Evolutionary conservation across 352 stramenopile genomes (phyloP).

Genomic region (Phytophthora multivora): DNA sequence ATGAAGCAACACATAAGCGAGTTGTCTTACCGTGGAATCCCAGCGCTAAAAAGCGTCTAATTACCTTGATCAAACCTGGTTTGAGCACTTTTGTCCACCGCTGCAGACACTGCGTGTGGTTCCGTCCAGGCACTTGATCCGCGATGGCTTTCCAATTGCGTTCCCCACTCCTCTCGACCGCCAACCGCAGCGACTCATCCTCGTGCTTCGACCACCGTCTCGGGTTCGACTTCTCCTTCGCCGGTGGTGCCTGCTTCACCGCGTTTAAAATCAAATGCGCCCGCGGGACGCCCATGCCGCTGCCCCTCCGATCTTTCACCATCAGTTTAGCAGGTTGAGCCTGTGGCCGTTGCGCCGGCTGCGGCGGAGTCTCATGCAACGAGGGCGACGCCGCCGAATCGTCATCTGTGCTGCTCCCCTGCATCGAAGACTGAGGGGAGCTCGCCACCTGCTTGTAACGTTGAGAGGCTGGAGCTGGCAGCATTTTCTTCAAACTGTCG

Average conservation of each 20-base stretch:
- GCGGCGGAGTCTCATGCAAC: constrained; percentile 10
- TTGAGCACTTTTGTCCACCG: constrained; percentile 94
- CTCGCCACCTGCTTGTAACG: constrained; percentile 56
- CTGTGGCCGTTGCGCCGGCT: constrained; percentile 33
- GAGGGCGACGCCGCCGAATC: constrained; percentile 31
- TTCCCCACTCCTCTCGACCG: constrained; percentile 85
- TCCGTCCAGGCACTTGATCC: constrained; percentile 88
- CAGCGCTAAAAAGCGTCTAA: too few relatives aligned
- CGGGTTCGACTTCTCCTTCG: constrained; percentile 88
- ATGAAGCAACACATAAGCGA: constrained; percentile 7
- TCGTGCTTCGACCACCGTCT: constrained; percentile 84
- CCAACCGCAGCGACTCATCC: constrained; percentile 82
- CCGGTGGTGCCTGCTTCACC: constrained; percentile 76
- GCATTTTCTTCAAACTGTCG: constrained; percentile 82
- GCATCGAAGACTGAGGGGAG: constrained; percentile 24
- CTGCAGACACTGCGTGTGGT: constrained; percentile 94
- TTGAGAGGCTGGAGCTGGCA: constrained; percentile 66
- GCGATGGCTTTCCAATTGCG: constrained; percentile 93
- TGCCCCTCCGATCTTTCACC: constrained; percentile 79
- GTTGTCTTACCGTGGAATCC: neutral
- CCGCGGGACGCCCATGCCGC: constrained; percentile 71
- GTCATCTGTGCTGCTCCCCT: constrained; percentile 28
- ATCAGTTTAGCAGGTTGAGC: constrained; percentile 57
- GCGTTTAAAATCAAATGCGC: constrained; percentile 77
- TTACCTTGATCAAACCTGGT: constrained; percentile 92